Evolutionary conservation across 768 basidiomycete species (phyloP), one percentile per base, ranked within the genome.

Genomic region (Cubamyces sp.): DNA sequence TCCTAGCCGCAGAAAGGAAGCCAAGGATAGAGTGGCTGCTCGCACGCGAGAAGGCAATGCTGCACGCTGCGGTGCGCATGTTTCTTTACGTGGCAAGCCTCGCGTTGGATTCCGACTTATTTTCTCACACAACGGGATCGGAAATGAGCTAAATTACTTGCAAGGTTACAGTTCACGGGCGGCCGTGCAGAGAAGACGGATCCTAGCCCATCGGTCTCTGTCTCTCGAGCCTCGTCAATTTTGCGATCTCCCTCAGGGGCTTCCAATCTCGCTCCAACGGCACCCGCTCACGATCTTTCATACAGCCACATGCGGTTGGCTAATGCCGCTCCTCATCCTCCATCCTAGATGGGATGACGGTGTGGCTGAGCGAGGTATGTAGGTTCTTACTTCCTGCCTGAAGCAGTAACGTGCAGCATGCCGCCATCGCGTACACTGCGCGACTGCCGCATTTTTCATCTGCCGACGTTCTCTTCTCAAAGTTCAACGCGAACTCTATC

Each of bases 11-110:
- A 40, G 57, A 30, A 43, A 48, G 48, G 47, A 58, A 58, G 57
- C 8, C 40, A 11, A 30, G 16, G 14, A 46, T 23, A 49, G 34
- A 40, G 23, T 41, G 57, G 39, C 28, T 50, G 25, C 37, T 30
- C 6, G 39, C 57, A 58, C 57, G 57, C 48, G 57, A 26, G 57
- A 58, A 50, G 57, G 57, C 57, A 49, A 41, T 58, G 57, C 57
- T 26, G 19, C 39, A 5, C 3, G 23, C 57, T 48, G 57, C 48
- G 57, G 57, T 41, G 42, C 48, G 57, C 40, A 48, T 50, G 57
- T n/a, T 50, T 23, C 47, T 58, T 49, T 58, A 58, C 57, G 57
- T 58, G 42, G 25, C 39, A 19, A 16, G 21, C 26, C n/a, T 51
- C 15, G 48, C 9, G 1, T 26, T 5, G 41, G 26, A 11, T 58